Evolutionary conservation across 305 asterid species (phyloP).

Genomic region (Fraxinus nigra): DNA sequence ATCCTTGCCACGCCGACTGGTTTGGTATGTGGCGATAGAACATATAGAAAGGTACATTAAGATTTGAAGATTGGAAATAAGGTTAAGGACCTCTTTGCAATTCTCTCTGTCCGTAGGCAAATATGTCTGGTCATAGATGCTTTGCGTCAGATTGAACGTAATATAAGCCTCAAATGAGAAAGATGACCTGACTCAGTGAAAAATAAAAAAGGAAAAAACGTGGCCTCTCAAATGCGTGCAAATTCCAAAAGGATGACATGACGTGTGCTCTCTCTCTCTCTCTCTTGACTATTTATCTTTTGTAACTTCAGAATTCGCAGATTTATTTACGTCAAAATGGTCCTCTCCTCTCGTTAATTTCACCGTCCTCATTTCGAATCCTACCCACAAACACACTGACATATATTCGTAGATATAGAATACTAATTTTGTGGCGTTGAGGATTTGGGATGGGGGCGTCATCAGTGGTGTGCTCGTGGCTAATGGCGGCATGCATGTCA

Average conservation of each 20-base stretch:
- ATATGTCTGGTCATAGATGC: slow-evolving; percentile 30
- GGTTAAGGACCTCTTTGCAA: background rate
- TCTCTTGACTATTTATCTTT: slow-evolving; percentile 4
- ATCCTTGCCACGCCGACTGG: background rate
- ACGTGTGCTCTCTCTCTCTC: slow-evolving; percentile 17
- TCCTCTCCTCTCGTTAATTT: slow-evolving; percentile 30
- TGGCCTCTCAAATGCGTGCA: background rate
- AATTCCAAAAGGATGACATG: slow-evolving; percentile 14
- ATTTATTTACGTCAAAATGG: slow-evolving; percentile 27
- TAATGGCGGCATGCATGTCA: slow-evolving; percentile 53
- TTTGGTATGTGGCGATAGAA: background rate
- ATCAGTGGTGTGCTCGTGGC: slow-evolving; percentile 31
- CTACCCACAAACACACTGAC: background rate
- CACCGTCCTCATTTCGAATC: slow-evolving; percentile 28
- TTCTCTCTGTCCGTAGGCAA: background rate
- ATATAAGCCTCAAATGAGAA: background rate
- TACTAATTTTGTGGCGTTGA: background rate
- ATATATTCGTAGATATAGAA: background rate
- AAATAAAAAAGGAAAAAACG: background rate
- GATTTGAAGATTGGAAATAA: background rate
- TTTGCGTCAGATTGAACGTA: slow-evolving; percentile 18
- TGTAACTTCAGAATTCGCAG: background rate
- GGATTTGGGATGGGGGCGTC: slow-evolving; percentile 6
- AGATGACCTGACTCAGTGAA: background rate
- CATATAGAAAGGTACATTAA: background rate